phyloP scores from a whole-genome alignment of 2,329 filamentous ascomycete genomes.

The Akanthomyces lecanii region DNA sequence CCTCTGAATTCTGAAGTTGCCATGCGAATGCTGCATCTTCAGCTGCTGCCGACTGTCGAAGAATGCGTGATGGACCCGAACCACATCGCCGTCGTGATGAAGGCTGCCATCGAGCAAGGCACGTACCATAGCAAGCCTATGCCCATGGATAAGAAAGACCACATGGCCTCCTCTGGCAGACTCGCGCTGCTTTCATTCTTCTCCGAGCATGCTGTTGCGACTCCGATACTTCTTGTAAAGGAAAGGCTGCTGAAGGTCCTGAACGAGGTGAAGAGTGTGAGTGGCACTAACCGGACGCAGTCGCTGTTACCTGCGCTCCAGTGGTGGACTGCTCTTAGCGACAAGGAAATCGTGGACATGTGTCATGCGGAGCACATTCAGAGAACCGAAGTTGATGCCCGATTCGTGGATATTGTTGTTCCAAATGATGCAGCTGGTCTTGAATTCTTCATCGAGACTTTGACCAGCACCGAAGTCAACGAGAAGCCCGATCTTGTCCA shows the following conservation, averaged over 20 bases:
- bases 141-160: slow-evolving; percentile 48
- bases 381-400: slow-evolving; percentile 37
- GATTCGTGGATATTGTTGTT: slow-evolving; percentile 49
- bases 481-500: slow-evolving; percentile 51
- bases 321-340: slow-evolving; percentile 59
- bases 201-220: slow-evolving; percentile 64
- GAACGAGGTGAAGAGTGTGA: slow-evolving; percentile 68
- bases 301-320: slow-evolving; percentile 71
- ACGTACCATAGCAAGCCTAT: slow-evolving; percentile 33
- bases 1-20: slow-evolving; percentile 57
- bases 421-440: slow-evolving; percentile 51
- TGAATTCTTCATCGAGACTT: slow-evolving; percentile 46
- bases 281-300: slow-evolving; percentile 64
- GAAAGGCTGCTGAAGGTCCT: slow-evolving; percentile 66
- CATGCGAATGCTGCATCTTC: slow-evolving; percentile 57
- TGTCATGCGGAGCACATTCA: slow-evolving; percentile 39
- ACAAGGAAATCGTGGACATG: slow-evolving; percentile 45
- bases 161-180: slow-evolving; percentile 57
- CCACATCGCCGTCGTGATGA: slow-evolving; percentile 62
- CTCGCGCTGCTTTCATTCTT: slow-evolving; percentile 67
- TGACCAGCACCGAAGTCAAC: slow-evolving; percentile 38
- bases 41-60: slow-evolving; percentile 73
- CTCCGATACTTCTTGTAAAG: slow-evolving; percentile 67
- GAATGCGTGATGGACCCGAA: slow-evolving; percentile 78
- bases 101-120: slow-evolving; percentile 36